Evolutionary conservation across 1,139 yeast species (phyloP), one percentile per base, ranked within the genome.

Genomic region (Suhomyces maxii): DNA sequence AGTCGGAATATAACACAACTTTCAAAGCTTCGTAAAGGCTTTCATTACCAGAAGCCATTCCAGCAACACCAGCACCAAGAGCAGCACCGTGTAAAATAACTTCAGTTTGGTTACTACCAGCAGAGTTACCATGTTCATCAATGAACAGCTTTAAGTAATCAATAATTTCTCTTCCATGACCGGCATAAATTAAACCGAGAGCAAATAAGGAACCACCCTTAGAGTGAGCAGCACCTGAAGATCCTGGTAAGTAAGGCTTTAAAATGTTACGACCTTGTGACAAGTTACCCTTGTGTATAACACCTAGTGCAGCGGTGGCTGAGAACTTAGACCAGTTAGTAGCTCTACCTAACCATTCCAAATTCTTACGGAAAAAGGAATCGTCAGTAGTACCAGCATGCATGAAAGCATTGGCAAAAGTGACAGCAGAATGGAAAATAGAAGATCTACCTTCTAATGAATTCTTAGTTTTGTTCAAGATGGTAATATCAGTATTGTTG

Each of bases 271-370:
- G 84, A 48, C 99, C 99, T 64, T 89, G 96, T 1, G 96, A 81
- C 53, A 93, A 77, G 64, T 93, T 91, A 44, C 99, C 99, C 61
- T 87, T 89, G 63, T 93, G 99, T 57, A 93, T 91, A 32, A 93
- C 99, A 64, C 99, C 99, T 50, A 95, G 76, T 11, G 98, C 97
- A 14, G 99, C 99, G 30, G 99, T 93, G 7, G 99, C 98, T 0
- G 96, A 84, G 64, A 93, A 93, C 64, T 93, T 93, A 8, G 97
- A 91, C 99, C 99, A 93, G 68, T 91, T 91, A 42, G 95, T 86
- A 10, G 99, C 98, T 69, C 90, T 89, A 34, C 96, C 96, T 55
- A 93, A 77, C 98, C 98, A 95, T 60, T 93, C 97, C 57, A 91
- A 76, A 62, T 93, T 93, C 42, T 87, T 81, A 65, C 97, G 80